Conservation (phyloP, 495 filamentous ascomycete genomes). For the Choiromyces venosus region DNA sequence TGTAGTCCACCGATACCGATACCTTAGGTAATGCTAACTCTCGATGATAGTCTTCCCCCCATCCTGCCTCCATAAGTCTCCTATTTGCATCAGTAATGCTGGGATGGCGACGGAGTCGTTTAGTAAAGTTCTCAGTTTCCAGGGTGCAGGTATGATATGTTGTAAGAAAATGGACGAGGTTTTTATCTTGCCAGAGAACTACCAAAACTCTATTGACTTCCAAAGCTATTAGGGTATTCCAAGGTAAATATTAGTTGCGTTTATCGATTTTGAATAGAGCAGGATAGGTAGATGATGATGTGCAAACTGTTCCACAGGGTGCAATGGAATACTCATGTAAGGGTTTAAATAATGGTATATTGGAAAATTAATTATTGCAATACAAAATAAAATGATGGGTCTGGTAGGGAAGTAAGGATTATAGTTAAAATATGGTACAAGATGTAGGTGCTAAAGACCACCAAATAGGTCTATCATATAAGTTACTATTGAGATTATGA, state of each 20-base stretch:
- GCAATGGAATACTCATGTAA: not conserved
- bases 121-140: too few species aligned
- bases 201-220: too few species aligned
- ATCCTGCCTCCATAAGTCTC: too few species aligned
- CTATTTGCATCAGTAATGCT: too few species aligned
- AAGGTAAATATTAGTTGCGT: not conserved
- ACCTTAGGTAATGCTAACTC: too few species aligned
- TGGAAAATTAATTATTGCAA: conserved; percentile 19
- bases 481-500: not conserved
- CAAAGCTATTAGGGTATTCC: not conserved
- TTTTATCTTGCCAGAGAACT: not conserved
- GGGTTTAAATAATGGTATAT: not conserved
- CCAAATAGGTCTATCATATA: not conserved
- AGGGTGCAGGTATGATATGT: too few species aligned
- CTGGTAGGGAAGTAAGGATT: not conserved
- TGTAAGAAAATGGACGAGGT: too few species aligned
- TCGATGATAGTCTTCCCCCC: too few species aligned
- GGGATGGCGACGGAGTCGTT: too few species aligned
- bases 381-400: conserved; percentile 6
- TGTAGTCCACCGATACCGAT: too few species aligned
- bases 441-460: not conserved
- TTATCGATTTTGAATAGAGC: not conserved
- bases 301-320: conserved; percentile 4
- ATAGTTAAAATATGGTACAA: not conserved
- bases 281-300: conserved; percentile 3